A percentile compares a stretch with the other conserved stretches of the same genome.
These are phyloP conservation scores for Penicillium crystallinum DNA, from an alignment of 495 filamentous ascomycete genomes.

Conservation along the genomic window DNA sequence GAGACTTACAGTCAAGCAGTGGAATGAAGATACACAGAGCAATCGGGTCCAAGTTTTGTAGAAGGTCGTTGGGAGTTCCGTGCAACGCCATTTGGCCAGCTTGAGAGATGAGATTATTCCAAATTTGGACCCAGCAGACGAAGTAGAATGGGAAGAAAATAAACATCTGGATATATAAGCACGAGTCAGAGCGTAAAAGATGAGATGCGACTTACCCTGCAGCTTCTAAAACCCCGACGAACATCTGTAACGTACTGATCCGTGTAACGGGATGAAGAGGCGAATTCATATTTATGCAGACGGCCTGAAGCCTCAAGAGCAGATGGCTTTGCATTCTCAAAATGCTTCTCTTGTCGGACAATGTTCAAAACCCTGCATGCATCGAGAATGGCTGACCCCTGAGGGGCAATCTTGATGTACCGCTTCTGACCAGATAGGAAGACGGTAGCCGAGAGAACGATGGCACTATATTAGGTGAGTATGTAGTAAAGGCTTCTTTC, in stretches of 20 bases:
- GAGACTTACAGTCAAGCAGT: constrained; percentile 53
- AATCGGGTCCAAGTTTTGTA: constrained; percentile 61
- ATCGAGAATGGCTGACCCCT: constrained; percentile 41
- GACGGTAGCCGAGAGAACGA: constrained; percentile 4
- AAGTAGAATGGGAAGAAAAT: constrained; percentile 30
- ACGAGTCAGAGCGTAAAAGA: neutral
- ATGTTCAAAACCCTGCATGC: constrained; percentile 30
- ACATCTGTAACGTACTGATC: constrained; percentile 50
- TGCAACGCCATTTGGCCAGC: constrained; percentile 39
- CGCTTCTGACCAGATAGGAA: constrained; percentile 14
- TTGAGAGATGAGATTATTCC: constrained; percentile 33
- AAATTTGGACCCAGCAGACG: constrained; percentile 16
- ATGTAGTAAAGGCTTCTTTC: neutral
- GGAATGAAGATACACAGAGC: constrained; percentile 59
- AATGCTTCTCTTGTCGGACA: constrained; percentile 16
- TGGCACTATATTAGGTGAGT: constrained; percentile 10
- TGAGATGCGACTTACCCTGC: constrained; percentile 19
- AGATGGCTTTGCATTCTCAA: constrained; percentile 20
- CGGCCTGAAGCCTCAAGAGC: constrained; percentile 1
- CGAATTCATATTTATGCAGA: constrained; percentile 6
- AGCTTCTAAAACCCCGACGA: constrained; percentile 41
- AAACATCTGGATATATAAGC: constrained; percentile 31
- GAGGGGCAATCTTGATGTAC: constrained; percentile 34
- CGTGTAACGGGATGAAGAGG: constrained; percentile 5
- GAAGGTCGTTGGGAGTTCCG: constrained; percentile 56